Base-by-base conservation (phyloP, 2,329 filamentous ascomycete species). In the Tolypocladium album region DNA sequence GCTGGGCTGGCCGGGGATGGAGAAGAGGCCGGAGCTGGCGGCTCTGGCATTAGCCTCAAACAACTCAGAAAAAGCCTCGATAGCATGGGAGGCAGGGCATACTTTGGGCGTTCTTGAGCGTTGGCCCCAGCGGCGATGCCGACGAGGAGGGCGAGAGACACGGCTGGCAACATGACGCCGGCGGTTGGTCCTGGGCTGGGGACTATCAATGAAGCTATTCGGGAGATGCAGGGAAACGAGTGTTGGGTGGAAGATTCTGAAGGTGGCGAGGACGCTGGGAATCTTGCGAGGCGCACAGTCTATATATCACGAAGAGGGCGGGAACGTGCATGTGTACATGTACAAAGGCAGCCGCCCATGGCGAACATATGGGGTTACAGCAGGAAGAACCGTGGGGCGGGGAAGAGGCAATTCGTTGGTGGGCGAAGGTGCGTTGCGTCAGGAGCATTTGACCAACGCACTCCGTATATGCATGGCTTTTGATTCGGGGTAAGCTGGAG, bases 71-170 rank as follows among this genome's bases (percentile, higher is more conserved):
- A 4, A 17, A 5, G 24, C 9, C 31, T 3, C 5, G 36, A 39
- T 22, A 22, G 20, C 15, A 15, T 42, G 7, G 15, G 42, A 52
- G n/a, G 20, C 4, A 27, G 38, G 24, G 42, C 40, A 34, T 57
- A 62, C 55, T 56, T 31, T 36, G 62, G 58, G 22, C 55, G 58
- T 12, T 38, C 57, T 11, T 58, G 45, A 31, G 57, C 22, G 22
- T 61, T 31, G 38, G 61, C 58, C 2, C 58, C 42, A 11, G 55
- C 55, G 53, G 7, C 59, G n/a, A 64, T 38, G 61, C 55, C 53
- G 40, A 55, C 60, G 53, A 64, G 58, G 22, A 63, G 27, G 53
- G 58, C 47, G 55, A 64, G 38, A 36, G 60, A 50, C 13, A 55
- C 50, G 52, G 60, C 34, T 52, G 61, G 58, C 24, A 59, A 27